phyloP scores from a whole-genome alignment of 192 early-diverging fungal species.

The Backusella westeae region DNA sequence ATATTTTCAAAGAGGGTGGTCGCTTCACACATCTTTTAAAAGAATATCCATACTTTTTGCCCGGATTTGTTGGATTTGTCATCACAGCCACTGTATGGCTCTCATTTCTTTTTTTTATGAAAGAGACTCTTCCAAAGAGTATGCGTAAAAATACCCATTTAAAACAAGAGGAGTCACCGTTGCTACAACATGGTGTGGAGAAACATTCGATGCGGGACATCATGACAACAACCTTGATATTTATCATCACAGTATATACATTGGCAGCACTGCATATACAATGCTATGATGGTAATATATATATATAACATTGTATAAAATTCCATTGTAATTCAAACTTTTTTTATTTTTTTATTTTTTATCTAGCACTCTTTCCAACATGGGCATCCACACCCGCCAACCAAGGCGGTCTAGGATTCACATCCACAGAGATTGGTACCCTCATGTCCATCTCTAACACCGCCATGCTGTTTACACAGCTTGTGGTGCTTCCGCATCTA shows the following conservation, averaged over 20 bases:
- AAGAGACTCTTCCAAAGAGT: slow-evolving; percentile 49
- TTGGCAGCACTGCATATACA: slow-evolving; percentile 13
- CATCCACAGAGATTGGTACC: slow-evolving; percentile 46
- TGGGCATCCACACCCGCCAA: slow-evolving; percentile 21
- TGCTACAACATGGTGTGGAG: not conserved
- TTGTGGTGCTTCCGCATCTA: slow-evolving; percentile 42
- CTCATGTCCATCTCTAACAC: slow-evolving; percentile 41
- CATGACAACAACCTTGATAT: slow-evolving; percentile 16
- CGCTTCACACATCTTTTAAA: slow-evolving; percentile 42
- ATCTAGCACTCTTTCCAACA: slow-evolving; percentile 23
- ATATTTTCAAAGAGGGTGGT: slow-evolving; percentile 37
- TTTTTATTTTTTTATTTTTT: not conserved
- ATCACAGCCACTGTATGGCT: slow-evolving; percentile 55
- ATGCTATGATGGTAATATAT: slow-evolving; percentile 24
- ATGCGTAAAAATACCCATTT: not conserved
- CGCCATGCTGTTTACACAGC: slow-evolving; percentile 47
- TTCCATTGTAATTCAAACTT: no score
- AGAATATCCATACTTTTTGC: slow-evolving; percentile 68
- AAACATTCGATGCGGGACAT: slow-evolving; percentile 5
- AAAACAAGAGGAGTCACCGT: not conserved
- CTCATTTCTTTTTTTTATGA: slow-evolving; percentile 47
- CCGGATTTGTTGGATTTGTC: slow-evolving; percentile 56
- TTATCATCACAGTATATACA: slow-evolving; percentile 9
- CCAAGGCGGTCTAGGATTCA: slow-evolving; percentile 53
- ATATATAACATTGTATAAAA: not conserved